These are phyloP conservation scores for Mycena sanguinolenta DNA, from an alignment of 768 basidiomycete genomes.

Conservation along the genomic window DNA sequence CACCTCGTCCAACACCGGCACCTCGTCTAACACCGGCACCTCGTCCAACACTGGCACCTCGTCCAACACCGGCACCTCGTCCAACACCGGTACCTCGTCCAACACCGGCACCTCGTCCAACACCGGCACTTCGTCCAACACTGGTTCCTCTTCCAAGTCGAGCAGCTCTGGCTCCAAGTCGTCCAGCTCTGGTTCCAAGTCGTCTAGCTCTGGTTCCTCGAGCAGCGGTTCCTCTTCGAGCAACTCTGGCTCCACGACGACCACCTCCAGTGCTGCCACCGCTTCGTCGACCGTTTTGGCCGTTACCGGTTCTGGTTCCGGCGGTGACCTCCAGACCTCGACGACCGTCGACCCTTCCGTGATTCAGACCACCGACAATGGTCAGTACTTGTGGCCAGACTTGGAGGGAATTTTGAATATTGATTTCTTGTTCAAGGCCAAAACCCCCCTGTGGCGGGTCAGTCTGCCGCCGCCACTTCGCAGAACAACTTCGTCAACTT, in stretches of 20 bases:
- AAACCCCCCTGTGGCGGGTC: neutral
- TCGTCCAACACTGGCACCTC: neutral
- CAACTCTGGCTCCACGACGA: neutral
- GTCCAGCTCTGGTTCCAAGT: neutral
- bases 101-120: neutral
- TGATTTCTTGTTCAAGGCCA: neutral
- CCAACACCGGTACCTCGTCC: neutral
- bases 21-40: neutral
- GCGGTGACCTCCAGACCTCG: neutral
- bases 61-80: neutral
- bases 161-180: neutral
- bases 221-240: neutral
- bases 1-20: no score
- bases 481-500: neutral
- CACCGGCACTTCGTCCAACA: neutral
- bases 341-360: neutral
- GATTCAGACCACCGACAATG: neutral
- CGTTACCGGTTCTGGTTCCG: neutral
- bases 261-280: neutral
- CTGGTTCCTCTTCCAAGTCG: neutral
- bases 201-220: no score
- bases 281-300: neutral
- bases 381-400: neutral
- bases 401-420: neutral
- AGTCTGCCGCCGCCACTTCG: neutral